These are phyloP conservation scores for Kazachstania taianensis DNA, from an alignment of 805 yeast genomes.

Conservation along the genomic window DNA sequence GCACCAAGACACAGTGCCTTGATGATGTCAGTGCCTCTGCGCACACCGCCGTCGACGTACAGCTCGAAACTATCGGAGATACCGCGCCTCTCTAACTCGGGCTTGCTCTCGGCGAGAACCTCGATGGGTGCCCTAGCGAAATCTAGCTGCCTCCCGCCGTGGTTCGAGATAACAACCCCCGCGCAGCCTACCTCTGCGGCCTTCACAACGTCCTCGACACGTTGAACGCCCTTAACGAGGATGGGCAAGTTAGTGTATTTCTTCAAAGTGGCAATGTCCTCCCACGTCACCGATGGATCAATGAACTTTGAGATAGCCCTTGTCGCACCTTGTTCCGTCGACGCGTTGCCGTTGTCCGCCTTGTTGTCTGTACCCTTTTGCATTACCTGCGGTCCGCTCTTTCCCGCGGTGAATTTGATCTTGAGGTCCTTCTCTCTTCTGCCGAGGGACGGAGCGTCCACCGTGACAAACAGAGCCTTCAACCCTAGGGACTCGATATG, in stretches of 20 bases:
- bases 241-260: constrained; percentile 53
- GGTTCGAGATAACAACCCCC: constrained; percentile 79
- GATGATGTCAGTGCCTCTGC: constrained; percentile 56
- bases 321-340: constrained; percentile 73
- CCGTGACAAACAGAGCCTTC: constrained; percentile 78
- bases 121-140: constrained; percentile 71
- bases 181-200: constrained; percentile 65
- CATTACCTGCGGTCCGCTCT: constrained; percentile 28
- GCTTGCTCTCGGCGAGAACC: constrained; percentile 61
- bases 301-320: constrained; percentile 80
- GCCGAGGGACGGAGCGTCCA: constrained; percentile 88
- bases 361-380: constrained; percentile 31
- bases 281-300: constrained; percentile 58
- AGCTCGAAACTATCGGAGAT: constrained; percentile 45
- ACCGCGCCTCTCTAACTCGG: constrained; percentile 36
- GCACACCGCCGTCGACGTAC: constrained; percentile 59
- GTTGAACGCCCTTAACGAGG: constrained; percentile 74
- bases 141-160: constrained; percentile 86
- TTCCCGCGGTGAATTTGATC: constrained; percentile 40
- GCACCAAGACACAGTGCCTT: constrained; percentile 65
- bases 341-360: constrained; percentile 39
- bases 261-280: constrained; percentile 49
- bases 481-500: constrained; percentile 67
- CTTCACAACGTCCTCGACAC: constrained; percentile 64
- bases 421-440: constrained; percentile 84